phyloP scores from a whole-genome alignment of 1,139 yeast species.

The Pichia sp. region DNA sequence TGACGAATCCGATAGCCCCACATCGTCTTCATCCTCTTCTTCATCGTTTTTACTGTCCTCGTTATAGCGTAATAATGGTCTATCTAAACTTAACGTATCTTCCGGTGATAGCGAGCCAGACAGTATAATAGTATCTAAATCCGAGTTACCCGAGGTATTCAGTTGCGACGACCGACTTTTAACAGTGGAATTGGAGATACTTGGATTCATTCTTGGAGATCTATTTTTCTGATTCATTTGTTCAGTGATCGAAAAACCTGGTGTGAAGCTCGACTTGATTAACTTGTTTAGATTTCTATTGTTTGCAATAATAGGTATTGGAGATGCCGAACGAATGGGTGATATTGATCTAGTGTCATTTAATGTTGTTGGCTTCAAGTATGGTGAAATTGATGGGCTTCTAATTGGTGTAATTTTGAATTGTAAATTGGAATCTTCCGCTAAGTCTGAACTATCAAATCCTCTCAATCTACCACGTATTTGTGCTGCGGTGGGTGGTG shows the following conservation, averaged over 20 bases:
- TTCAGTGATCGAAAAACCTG: conserved; percentile 11
- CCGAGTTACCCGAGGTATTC: neutral
- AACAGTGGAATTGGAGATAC: neutral
- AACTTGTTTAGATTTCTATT: conserved; percentile 11
- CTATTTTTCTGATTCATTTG: neutral
- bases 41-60: too few relatives aligned
- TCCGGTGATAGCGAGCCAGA: neutral
- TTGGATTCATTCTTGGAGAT: conserved; percentile 1
- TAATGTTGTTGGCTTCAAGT: conserved; percentile 10
- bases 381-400: conserved; percentile 22
- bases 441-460: conserved; percentile 13
- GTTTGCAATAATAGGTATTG: conserved; percentile 10
- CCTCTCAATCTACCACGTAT: neutral
- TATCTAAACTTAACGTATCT: conserved; percentile 3
- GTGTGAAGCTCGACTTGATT: conserved; percentile 12
- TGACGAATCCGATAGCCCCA: conserved; percentile 3
- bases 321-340: conserved; percentile 14
- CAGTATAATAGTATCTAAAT: conserved; percentile 1
- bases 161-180: neutral
- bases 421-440: conserved; percentile 24
- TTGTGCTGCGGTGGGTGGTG: neutral
- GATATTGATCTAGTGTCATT: conserved; percentile 21
- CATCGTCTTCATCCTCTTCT: neutral
- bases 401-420: conserved; percentile 28
- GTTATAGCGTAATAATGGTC: conserved; percentile 1